Percentiles rank a stretch among this genome's conserved stretches.
These are phyloP conservation scores for Trichoderma arundinaceum DNA, from an alignment of 2,329 filamentous ascomycete genomes.

Conservation along the genomic window DNA sequence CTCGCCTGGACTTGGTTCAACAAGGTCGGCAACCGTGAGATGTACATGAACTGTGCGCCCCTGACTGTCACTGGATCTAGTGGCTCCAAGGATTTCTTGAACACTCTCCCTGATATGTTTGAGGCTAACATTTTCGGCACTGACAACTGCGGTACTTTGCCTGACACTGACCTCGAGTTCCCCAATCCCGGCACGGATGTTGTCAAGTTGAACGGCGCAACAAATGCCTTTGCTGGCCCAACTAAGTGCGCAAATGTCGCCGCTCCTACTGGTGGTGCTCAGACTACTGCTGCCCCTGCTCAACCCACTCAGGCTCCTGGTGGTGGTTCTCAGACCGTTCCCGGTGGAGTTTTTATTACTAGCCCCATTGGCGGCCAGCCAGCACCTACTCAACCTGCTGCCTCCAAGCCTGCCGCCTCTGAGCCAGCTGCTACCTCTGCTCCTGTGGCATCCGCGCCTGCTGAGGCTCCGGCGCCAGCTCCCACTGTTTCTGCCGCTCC, in stretches of 20 bases:
- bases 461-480: constrained; percentile 28
- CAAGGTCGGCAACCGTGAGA: constrained; percentile 87
- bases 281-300: neutral
- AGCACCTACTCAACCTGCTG: constrained; percentile 31
- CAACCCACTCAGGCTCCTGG: constrained; percentile 7
- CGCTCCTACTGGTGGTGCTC: constrained; percentile 6
- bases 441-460: constrained; percentile 31
- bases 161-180: constrained; percentile 61
- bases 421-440: constrained; percentile 32
- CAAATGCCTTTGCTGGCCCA: constrained; percentile 44
- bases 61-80: constrained; percentile 65
- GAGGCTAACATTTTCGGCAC: constrained; percentile 66
- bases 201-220: constrained; percentile 52
- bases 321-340: constrained; percentile 30
- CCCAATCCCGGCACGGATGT: constrained; percentile 65
- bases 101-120: constrained; percentile 73
- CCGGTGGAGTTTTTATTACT: constrained; percentile 52
- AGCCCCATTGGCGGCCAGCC: constrained; percentile 33
- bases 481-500: constrained; percentile 30
- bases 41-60: constrained; percentile 96
- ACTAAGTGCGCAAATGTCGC: constrained; percentile 33
- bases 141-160: constrained; percentile 54
- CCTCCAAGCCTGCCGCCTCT: constrained; percentile 34
- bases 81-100: constrained; percentile 59
- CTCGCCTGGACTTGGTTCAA: constrained; percentile 97